Evolutionary conservation across 2,329 filamentous ascomycete species (phyloP).

Genomic region (Microsporum canis): DNA sequence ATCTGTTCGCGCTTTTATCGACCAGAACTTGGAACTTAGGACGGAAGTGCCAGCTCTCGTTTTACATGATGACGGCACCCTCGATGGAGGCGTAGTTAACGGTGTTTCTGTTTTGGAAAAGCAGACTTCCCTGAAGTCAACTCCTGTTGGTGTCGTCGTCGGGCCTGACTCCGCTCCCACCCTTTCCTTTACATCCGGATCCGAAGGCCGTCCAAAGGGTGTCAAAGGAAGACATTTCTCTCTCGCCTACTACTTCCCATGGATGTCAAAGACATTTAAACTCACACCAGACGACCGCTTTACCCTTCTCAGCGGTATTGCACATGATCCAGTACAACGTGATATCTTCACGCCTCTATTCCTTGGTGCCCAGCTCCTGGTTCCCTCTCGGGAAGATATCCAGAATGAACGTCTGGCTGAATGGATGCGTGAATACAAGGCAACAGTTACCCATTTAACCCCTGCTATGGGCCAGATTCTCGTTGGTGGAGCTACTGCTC

Average conservation of each 20-base stretch:
- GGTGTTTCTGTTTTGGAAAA: constrained; percentile 57
- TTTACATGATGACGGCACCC: constrained; percentile 57
- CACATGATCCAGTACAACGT: constrained; percentile 44
- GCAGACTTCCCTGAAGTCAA: constrained; percentile 41
- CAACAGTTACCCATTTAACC: constrained; percentile 78
- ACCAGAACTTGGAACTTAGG: constrained; percentile 59
- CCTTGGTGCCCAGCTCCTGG: constrained; percentile 65
- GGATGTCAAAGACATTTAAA: constrained; percentile 80
- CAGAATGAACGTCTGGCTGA: constrained; percentile 74
- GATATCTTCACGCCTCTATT: constrained; percentile 89
- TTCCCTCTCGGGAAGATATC: constrained; percentile 74
- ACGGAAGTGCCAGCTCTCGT: constrained; percentile 63
- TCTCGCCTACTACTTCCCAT: constrained; percentile 75
- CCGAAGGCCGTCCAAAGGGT: constrained; percentile 71
- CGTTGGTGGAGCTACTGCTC: constrained; percentile 65
- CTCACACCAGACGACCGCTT: constrained; percentile 63
- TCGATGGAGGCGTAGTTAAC: constrained; percentile 56
- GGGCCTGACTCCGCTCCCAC: constrained; percentile 78
- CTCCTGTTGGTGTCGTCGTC: constrained; percentile 60
- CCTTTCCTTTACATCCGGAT: constrained; percentile 60
- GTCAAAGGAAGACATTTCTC: constrained; percentile 80
- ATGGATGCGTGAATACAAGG: constrained; percentile 68
- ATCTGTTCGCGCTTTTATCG: constrained; percentile 56
- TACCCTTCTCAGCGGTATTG: constrained; percentile 75
- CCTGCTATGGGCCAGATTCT: constrained; percentile 95